Evolutionary conservation across 352 stramenopile species (phyloP), one percentile per base, ranked within the genome.

Genomic region (Pythium grandisporangium): DNA sequence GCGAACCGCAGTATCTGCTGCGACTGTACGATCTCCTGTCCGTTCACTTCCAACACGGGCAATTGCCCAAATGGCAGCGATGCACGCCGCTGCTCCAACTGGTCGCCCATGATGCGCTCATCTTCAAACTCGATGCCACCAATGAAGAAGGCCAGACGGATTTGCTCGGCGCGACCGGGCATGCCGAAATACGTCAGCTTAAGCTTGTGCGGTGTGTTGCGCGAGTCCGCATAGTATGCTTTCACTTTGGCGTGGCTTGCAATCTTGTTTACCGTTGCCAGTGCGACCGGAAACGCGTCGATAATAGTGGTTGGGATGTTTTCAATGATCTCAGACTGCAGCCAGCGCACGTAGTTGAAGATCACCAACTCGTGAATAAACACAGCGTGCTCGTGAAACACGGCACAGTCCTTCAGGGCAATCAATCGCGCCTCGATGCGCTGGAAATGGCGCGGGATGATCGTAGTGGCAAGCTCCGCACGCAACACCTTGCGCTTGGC

Each of bases 151-250:
- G 59, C 59, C 16, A 89, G 53, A 21, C 79, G 70, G 5, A 67
- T 63, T 1, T 53, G 26, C 45, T 86, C 77, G 7, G 53, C 78
- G 25, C 66, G 68, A 0, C 63, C 75, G 3, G 57, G 44, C 24
- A 44, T 32, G 2, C 23, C 10, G 30, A 89, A 81, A 58, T 92
- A 89, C 13, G 61, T 83, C n/a, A 91, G 58, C 53, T 80, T 80
- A 48, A 86, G 22, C 30, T 38, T 58, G 5, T 43, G 48, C 2
- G 25, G 37, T 21, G 32, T 37, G 37, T 52, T 43, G 17, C 39
- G 55, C 17, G 42, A 41, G 24, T 42, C 45, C 19, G 51, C 51
- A 32, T 69, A 66, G 54, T 55, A 69, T 39, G 63, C 51, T 27
- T 58, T 59, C 23, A 66, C 55, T 41, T 57, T 59, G 4, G 55